Conservation (phyloP, 768 basidiomycete genomes). For the Pleurotus platypus region DNA sequence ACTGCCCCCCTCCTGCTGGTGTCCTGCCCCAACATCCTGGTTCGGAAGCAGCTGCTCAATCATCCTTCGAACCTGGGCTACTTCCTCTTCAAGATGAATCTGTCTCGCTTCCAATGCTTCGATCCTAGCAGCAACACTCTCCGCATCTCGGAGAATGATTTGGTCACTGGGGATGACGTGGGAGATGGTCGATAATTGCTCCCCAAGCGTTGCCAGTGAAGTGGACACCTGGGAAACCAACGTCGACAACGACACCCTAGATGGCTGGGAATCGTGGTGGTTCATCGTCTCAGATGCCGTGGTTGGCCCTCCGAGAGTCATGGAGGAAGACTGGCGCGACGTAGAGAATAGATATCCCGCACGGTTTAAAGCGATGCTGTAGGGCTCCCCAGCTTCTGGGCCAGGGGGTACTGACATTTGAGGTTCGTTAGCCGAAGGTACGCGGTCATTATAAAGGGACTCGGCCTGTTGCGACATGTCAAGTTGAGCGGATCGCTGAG, state of each 20-base stretch:
- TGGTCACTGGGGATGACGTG: not conserved
- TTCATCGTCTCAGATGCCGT: not conserved
- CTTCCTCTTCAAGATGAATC: not conserved
- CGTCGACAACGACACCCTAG: not conserved
- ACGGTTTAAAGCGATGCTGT: not conserved
- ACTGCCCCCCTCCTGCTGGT: not conserved
- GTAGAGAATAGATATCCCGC: not conserved
- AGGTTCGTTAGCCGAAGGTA: no score
- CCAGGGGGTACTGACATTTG: no score
- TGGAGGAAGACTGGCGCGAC: constrained; percentile 3
- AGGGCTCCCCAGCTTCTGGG: no score
- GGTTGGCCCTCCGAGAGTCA: not conserved
- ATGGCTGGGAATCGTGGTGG: not conserved
- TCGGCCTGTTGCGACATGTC: no score
- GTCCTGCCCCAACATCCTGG: no score
- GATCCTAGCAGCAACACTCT: not conserved
- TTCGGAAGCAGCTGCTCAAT: not conserved
- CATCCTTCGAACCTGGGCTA: not conserved
- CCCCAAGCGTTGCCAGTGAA: constrained; percentile 2
- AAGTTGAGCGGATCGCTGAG: no score
- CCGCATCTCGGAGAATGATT: not conserved
- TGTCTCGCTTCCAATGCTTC: constrained; percentile 2
- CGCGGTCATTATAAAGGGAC: no score
- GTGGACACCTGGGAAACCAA: constrained; percentile 1
- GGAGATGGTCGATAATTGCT: constrained; percentile 4